Percentiles rank a stretch among this genome's conserved stretches.
These are phyloP conservation scores for Suillus placidus DNA, from an alignment of 768 basidiomycete genomes.

Conservation along the genomic window DNA sequence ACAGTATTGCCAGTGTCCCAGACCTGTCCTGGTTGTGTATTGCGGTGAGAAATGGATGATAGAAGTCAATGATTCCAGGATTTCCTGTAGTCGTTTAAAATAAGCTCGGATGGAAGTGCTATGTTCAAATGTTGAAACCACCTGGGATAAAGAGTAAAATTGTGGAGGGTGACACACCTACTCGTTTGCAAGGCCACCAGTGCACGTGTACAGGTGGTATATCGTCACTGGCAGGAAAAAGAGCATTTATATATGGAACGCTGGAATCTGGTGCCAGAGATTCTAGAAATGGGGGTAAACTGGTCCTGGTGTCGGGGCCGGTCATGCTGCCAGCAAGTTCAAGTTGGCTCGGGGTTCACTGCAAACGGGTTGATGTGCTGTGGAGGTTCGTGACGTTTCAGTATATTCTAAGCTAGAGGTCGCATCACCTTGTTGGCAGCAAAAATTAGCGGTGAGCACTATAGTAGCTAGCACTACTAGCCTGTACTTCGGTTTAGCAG, in stretches of 20 bases:
- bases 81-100: constrained; percentile 39
- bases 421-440: background rate
- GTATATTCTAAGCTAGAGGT: background rate
- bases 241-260: constrained; percentile 11
- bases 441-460: background rate
- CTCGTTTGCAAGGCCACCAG: constrained; percentile 50
- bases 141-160: constrained; percentile 56
- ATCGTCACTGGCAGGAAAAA: constrained; percentile 12
- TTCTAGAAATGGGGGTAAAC: constrained; percentile 5
- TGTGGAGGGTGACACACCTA: constrained; percentile 23
- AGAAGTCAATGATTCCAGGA: constrained; percentile 68
- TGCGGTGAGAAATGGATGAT: constrained; percentile 61
- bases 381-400: background rate
- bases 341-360: background rate
- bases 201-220: constrained; percentile 49
- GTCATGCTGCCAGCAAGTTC: background rate
- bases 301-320: background rate
- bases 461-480: background rate
- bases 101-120: background rate
- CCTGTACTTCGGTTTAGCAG: no score
- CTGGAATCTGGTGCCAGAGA: background rate
- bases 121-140: constrained; percentile 15
- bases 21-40: constrained; percentile 43
- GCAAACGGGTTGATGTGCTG: background rate
- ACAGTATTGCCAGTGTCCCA: constrained; percentile 52